A percentile compares a stretch with the other conserved stretches of the same genome.
Evolutionary conservation across 768 basidiomycete genomes (phyloP).

Genomic region (Boletus sp.): DNA sequence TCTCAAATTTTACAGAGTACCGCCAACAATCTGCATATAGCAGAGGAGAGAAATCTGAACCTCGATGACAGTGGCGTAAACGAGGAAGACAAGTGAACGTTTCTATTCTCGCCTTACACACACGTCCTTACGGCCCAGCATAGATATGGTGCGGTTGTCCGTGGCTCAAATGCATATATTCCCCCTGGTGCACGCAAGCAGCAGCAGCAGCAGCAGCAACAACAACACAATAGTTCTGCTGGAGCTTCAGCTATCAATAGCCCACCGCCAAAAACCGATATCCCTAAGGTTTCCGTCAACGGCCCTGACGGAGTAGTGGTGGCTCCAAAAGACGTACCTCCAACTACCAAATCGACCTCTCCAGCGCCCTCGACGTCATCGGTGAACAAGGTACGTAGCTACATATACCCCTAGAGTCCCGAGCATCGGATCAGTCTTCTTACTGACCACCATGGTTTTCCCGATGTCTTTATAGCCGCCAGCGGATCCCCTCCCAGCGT

Average conservation of each 20-base stretch:
- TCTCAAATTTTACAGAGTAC: slow-evolving; percentile 41
- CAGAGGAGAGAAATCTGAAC: slow-evolving; percentile 74
- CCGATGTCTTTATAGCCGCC: slow-evolving; percentile 45
- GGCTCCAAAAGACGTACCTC: slow-evolving; percentile 39
- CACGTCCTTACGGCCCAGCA: slow-evolving; percentile 18
- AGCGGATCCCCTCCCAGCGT: slow-evolving; percentile 75
- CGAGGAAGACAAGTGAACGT: slow-evolving; percentile 92
- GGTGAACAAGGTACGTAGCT: slow-evolving; percentile 48
- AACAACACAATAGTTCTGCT: slow-evolving; percentile 16
- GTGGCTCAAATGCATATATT: slow-evolving; percentile 85
- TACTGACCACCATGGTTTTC: slow-evolving; percentile 2
- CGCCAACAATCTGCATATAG: slow-evolving; percentile 77
- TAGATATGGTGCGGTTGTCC: slow-evolving; percentile 91
- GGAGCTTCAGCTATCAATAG: slow-evolving; percentile 30
- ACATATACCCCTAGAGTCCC: not conserved
- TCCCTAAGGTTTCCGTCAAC: slow-evolving; percentile 75
- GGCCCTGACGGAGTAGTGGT: slow-evolving; percentile 67
- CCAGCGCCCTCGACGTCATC: slow-evolving; percentile 50
- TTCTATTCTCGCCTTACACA: slow-evolving; percentile 8
- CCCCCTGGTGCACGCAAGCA: slow-evolving; percentile 85
- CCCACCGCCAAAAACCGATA: slow-evolving; percentile 38
- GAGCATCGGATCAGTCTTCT: slow-evolving; percentile 1
- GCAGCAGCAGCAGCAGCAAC: slow-evolving; percentile 29
- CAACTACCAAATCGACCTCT: slow-evolving; percentile 61
- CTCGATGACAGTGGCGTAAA: slow-evolving; percentile 73